Conservation (phyloP, 2,329 filamentous ascomycete genomes). For the Catunica adiposa region DNA sequence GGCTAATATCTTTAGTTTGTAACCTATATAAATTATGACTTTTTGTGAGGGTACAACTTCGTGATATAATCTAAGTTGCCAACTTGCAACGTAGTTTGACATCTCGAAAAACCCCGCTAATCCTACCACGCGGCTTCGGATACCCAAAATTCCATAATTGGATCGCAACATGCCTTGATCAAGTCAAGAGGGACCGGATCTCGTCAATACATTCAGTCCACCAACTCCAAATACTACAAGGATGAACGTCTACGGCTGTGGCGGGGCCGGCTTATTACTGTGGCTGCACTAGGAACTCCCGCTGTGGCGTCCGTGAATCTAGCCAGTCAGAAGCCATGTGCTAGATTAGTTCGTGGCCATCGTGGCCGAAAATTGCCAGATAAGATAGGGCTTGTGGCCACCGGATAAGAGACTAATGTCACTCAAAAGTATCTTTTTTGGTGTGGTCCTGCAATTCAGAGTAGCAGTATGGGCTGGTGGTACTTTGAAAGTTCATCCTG, state of each 20-base stretch:
- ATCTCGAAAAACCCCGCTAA: neutral
- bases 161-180: neutral
- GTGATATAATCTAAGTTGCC: neutral
- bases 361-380: constrained; percentile 13
- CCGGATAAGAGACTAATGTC: constrained; percentile 7
- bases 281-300: constrained; percentile 12
- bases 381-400: constrained; percentile 15
- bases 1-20: too few species aligned
- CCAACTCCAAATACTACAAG: neutral
- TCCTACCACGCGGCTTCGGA: neutral
- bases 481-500: constrained; percentile 11
- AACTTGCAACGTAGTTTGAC: neutral
- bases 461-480: constrained; percentile 3
- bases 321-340: constrained; percentile 10
- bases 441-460: neutral
- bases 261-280: neutral
- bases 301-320: constrained; percentile 11
- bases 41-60: neutral
- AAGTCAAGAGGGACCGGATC: too few species aligned
- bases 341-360: constrained; percentile 10
- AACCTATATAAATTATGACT: too few species aligned
- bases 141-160: neutral
- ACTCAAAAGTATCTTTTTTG: constrained; percentile 10
- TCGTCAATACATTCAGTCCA: neutral
- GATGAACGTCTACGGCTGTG: neutral